Base-by-base conservation (phyloP, 192 early-diverging fungal species). In the Piromyces finnis region DNA sequence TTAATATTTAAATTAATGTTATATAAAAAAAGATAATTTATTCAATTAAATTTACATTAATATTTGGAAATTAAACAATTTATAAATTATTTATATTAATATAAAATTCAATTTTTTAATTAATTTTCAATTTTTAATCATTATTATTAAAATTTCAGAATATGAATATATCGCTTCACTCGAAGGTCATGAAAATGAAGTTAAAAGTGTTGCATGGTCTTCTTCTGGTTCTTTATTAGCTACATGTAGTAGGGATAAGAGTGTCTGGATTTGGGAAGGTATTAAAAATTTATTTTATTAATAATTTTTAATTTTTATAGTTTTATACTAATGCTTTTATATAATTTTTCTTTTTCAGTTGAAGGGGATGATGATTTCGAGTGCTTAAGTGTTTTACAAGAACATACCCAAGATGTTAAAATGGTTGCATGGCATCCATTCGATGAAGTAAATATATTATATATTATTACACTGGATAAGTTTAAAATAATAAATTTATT, bases 201-300 rank as follows among this genome's bases (percentile, higher is more conserved):
- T 95, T 51, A 99, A 99, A 85, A 89, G 90, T 37, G 94, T 98
- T 37, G 87, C 93, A 16, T 99, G 95, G 96, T 92, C 93, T 16
- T 84, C 90, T 29, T 88, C 90, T 1, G 96, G 95, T 16, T 84
- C 91, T 7, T 87, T 99, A 29, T 84, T 99, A 41, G 94, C 97
- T 16, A 99, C 97, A 9, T 98, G 97, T 82, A 92, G 93, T 29
- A 87, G 97, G 32, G 97, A 99, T 86, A 98, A 97, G 84, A 95
- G 93, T 86, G 95, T 99, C 32, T 99, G 97, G 97, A 95, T 99
- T 81, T 99, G 97, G 97, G 97, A 99, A 83, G 90, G 90, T 88
- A 78, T 29, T 39, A 17, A n/a, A 30, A 78, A 22, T 51, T 35
- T 35, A 35, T 7, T 35, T 35, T 7, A 35, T 35, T 35, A 35